Conservation (phyloP, 805 yeast species). For the Lipomyces sp. region DNA sequence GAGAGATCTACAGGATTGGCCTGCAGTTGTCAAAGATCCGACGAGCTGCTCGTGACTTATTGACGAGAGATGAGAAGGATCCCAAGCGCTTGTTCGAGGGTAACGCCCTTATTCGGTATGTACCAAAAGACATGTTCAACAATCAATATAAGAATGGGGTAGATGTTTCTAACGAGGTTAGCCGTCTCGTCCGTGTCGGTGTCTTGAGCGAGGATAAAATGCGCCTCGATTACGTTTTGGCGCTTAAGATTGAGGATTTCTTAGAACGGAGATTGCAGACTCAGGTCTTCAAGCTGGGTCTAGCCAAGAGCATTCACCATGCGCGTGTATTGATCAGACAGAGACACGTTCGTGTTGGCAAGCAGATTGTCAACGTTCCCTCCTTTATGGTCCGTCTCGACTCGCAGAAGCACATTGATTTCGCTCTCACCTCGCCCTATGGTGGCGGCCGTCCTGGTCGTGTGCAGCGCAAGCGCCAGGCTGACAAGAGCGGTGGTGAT, state of each 20-base stretch:
- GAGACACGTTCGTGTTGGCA: conserved; percentile 99
- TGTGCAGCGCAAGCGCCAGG: conserved; percentile 85
- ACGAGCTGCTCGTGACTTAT: conserved; percentile 99
- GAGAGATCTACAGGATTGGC: conserved; percentile 99
- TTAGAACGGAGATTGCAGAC: conserved; percentile 99
- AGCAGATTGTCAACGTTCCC: conserved; percentile 98
- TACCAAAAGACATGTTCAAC: background rate
- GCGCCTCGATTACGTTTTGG: conserved; percentile 99
- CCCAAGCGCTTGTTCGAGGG: conserved; percentile 99
- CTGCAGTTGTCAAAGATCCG: conserved; percentile 99
- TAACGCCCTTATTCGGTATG: conserved; percentile 92
- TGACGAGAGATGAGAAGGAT: conserved; percentile 99
- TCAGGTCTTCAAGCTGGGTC: conserved; percentile 99
- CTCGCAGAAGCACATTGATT: conserved; percentile 99
- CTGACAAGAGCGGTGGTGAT: conserved; percentile 68
- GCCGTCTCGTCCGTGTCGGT: conserved; percentile 98
- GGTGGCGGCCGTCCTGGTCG: conserved; percentile 99
- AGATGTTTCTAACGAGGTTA: conserved; percentile 9
- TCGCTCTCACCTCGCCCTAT: conserved; percentile 98
- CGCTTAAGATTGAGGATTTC: conserved; percentile 98
- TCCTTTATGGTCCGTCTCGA: conserved; percentile 99
- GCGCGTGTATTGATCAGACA: conserved; percentile 98
- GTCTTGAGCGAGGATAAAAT: conserved; percentile 98
- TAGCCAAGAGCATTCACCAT: conserved; percentile 99
- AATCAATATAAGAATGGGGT: background rate